A percentile compares a stretch with the other conserved stretches of the same genome.
Conservation (phyloP, 1,284 basidiomycete genomes). For the Pseudozyma thailandica region DNA sequence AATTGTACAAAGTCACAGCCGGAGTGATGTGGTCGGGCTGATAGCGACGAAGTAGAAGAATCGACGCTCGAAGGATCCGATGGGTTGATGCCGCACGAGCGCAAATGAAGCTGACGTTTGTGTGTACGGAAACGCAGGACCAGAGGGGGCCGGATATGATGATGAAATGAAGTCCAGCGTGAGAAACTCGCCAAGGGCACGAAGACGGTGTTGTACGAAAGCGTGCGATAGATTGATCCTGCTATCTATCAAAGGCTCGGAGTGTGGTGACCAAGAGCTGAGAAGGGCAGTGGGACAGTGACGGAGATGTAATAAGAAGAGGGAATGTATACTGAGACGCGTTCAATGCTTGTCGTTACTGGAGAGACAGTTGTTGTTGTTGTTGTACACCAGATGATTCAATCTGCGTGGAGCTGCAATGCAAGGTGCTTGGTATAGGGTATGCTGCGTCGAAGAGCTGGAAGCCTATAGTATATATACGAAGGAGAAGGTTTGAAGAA, state of each 20-base stretch:
- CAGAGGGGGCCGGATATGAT: neutral
- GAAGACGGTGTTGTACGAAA: slow-evolving; percentile 5
- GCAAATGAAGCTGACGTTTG: neutral
- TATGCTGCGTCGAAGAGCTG: too few species aligned
- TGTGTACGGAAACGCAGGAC: neutral
- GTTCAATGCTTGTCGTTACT: too few species aligned
- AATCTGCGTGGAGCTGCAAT: too few species aligned
- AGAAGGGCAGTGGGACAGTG: neutral
- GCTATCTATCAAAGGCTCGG: neutral
- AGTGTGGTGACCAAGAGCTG: too few species aligned
- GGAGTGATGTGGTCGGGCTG: neutral
- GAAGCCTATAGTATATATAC: too few species aligned
- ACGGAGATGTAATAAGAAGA: neutral
- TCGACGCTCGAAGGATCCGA: too few species aligned
- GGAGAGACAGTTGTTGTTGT: too few species aligned
- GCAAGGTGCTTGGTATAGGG: too few species aligned
- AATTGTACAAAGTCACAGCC: neutral
- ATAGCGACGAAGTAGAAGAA: neutral
- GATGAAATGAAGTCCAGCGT: slow-evolving; percentile 13
- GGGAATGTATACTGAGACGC: too few species aligned
- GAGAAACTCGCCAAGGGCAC: slow-evolving; percentile 4
- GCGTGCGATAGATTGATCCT: slow-evolving; percentile 4
- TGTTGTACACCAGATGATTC: too few species aligned
- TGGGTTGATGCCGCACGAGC: neutral
- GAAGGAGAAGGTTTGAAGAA: too few species aligned